Conservation (phyloP, 202 grass and related monocot species). For the Musa balbisiana region DNA sequence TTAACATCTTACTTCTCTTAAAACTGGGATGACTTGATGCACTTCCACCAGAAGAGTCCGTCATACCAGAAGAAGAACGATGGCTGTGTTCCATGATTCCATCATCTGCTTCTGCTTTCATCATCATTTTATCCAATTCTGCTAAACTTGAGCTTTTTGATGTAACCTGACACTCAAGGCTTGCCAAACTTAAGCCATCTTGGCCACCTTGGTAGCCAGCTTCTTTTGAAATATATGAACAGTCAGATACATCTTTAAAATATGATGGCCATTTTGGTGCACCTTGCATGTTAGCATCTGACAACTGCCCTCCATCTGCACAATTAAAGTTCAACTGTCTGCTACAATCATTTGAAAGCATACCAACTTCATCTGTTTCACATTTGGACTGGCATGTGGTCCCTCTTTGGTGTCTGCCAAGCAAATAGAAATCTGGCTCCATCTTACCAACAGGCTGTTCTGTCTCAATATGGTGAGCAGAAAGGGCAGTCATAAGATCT, state of each 20-base stretch:
- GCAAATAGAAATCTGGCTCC: slow-evolving; percentile 3
- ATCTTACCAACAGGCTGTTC: background rate
- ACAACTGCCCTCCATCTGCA: background rate
- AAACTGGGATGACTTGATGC: slow-evolving; percentile 30
- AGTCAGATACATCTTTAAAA: slow-evolving; percentile 8
- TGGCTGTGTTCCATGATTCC: slow-evolving; percentile 21
- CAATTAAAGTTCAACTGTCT: slow-evolving; percentile 6
- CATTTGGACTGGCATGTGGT: background rate
- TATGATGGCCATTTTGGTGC: background rate
- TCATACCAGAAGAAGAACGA: slow-evolving; percentile 34
- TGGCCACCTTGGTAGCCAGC: background rate
- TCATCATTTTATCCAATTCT: background rate
- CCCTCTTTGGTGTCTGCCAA: slow-evolving; percentile 15
- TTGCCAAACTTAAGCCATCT: background rate
- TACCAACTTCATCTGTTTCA: background rate
- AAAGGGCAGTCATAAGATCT: background rate
- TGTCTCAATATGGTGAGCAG: background rate
- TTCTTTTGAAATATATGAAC: slow-evolving; percentile 22
- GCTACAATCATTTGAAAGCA: slow-evolving; percentile 19
- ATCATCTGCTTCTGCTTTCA: background rate
- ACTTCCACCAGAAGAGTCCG: slow-evolving; percentile 30
- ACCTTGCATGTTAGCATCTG: background rate
- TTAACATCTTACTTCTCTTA: slow-evolving; percentile 4
- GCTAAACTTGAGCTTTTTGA: background rate
- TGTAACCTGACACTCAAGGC: slow-evolving; percentile 15